Conservation (phyloP, 2,329 filamentous ascomycete genomes). For the Aspergillus sp. region DNA sequence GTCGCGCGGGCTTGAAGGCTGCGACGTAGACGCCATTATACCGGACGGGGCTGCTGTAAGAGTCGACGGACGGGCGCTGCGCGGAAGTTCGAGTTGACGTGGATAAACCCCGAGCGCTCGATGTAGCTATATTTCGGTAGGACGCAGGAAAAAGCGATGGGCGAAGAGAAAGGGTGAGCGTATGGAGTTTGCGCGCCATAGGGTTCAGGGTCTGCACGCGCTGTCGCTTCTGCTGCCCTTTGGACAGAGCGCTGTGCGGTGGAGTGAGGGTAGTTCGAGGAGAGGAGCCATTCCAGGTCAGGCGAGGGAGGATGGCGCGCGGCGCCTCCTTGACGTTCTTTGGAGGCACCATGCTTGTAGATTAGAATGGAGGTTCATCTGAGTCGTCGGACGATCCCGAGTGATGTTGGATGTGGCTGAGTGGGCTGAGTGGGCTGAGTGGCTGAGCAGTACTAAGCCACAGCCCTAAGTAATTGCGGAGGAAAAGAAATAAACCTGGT, state of each 20-base stretch:
- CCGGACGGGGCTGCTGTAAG: slow-evolving; percentile 26
- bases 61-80: slow-evolving; percentile 9
- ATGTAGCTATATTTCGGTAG: slow-evolving; percentile 7
- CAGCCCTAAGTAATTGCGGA: no score
- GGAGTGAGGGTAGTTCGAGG: slow-evolving; percentile 21
- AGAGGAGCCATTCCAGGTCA: slow-evolving; percentile 33
- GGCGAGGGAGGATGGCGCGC: slow-evolving; percentile 33
- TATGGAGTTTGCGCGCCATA: slow-evolving; percentile 13
- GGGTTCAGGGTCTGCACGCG: slow-evolving; percentile 14
- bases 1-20: slow-evolving; percentile 31
- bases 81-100: slow-evolving; percentile 5
- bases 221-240: slow-evolving; percentile 14
- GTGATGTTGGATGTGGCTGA: no score
- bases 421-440: no score
- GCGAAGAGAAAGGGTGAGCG: slow-evolving; percentile 5
- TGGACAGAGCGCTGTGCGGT: slow-evolving; percentile 16
- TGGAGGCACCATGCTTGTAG: slow-evolving; percentile 28
- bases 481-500: no score
- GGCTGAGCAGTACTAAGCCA: no score
- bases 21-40: slow-evolving; percentile 42
- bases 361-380: neutral
- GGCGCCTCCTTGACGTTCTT: slow-evolving; percentile 36
- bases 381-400: neutral
- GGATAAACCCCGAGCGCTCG: slow-evolving; percentile 13
- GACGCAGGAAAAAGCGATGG: slow-evolving; percentile 8